Conservation (phyloP, 73 alveolate species). For the Paramecium caudatum region DNA sequence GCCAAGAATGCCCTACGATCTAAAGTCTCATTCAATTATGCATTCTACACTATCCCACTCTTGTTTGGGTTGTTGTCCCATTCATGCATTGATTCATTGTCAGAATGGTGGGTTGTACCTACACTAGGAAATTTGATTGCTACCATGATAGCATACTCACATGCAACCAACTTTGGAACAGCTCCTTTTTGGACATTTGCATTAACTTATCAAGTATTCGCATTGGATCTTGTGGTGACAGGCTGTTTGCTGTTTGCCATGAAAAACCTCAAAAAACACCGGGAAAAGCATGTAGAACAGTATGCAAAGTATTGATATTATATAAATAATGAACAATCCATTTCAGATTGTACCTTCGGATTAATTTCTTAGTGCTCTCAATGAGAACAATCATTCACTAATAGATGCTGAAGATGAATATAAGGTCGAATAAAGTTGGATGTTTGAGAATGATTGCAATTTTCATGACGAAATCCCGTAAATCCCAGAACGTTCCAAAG, state of each 20-base stretch:
- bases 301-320: slow-evolving; percentile 17
- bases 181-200: slow-evolving; percentile 33
- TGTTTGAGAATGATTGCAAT: neutral
- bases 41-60: neutral
- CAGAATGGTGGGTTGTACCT: slow-evolving; percentile 5
- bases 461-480: neutral
- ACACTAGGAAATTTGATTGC: neutral
- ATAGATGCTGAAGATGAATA: neutral
- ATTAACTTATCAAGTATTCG: neutral
- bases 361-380: neutral
- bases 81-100: slow-evolving; percentile 10
- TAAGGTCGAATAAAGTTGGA: neutral
- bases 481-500: neutral
- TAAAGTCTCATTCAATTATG: neutral
- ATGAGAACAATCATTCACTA: neutral
- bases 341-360: slow-evolving; percentile 8
- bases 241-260: neutral
- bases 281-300: neutral
- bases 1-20: neutral
- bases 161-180: neutral
- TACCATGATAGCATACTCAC: neutral
- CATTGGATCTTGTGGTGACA: neutral
- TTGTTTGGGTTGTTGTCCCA: neutral
- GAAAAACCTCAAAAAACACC: neutral
- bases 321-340: neutral